Evolutionary conservation across 164 flowering plant species (phyloP).

Genomic region (Berberis vulgaris): DNA sequence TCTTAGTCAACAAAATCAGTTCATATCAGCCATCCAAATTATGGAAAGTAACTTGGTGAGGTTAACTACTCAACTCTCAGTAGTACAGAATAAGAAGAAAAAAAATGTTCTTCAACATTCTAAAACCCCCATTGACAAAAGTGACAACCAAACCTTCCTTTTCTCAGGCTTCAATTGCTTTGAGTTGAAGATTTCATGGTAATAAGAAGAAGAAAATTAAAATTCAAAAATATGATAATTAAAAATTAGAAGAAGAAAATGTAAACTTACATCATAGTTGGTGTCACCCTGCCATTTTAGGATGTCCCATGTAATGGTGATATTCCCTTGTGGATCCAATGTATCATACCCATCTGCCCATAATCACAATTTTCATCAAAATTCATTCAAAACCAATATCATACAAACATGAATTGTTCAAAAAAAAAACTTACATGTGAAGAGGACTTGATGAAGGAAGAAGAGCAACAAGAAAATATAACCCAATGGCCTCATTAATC

Average conservation of each 20-base stretch:
- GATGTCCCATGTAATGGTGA: slow-evolving; percentile 70
- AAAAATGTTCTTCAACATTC: too few species aligned
- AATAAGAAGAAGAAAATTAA: neutral
- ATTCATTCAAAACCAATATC: neutral
- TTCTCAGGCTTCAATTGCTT: neutral
- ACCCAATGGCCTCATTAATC: neutral
- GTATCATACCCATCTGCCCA: slow-evolving; percentile 60
- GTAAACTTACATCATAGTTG: slow-evolving; percentile 34
- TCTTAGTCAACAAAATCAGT: too few species aligned
- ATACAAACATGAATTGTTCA: neutral
- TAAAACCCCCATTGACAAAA: too few species aligned
- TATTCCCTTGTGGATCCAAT: slow-evolving; percentile 58
- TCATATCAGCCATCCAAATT: too few species aligned
- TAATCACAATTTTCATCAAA: slow-evolving; percentile 4
- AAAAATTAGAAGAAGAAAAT: neutral
- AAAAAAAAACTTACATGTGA: slow-evolving; percentile 6
- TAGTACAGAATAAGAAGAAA: too few species aligned
- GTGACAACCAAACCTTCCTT: neutral
- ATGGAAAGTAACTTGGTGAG: too few species aligned
- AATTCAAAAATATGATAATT: neutral
- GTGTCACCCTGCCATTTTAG: slow-evolving; percentile 14
- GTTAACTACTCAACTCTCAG: too few species aligned
- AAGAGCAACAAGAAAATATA: neutral
- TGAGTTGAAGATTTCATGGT: too few species aligned
- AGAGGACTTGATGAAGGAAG: neutral